Conservation (phyloP, 108 stramenopile species). For the Schizochytrium sp. region DNA sequence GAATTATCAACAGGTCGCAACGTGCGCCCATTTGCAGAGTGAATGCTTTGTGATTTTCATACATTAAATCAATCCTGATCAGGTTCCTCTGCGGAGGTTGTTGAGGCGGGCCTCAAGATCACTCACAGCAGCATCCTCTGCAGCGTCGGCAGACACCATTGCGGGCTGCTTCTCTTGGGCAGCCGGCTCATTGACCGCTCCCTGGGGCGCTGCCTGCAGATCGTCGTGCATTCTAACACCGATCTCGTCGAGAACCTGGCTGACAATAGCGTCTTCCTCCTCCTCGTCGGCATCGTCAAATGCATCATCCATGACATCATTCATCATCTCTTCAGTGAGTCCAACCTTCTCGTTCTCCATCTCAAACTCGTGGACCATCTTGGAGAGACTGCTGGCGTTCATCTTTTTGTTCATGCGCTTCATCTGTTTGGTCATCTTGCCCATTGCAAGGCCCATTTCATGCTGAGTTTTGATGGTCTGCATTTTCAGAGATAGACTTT, state of each 20-base stretch:
- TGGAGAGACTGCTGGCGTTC: slow-evolving; percentile 66
- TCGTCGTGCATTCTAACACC: slow-evolving; percentile 68
- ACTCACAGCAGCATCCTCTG: slow-evolving; percentile 68
- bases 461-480: slow-evolving; percentile 60
- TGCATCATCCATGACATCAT: slow-evolving; percentile 76
- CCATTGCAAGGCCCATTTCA: slow-evolving; percentile 57
- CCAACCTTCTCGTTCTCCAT: slow-evolving; percentile 73
- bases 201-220: slow-evolving; percentile 68
- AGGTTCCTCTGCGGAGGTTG: slow-evolving; percentile 71
- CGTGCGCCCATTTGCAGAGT: no score
- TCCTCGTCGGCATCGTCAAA: slow-evolving; percentile 76
- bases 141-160: slow-evolving; percentile 65
- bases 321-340: slow-evolving; percentile 73
- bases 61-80: neutral
- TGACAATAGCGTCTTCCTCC: slow-evolving; percentile 73
- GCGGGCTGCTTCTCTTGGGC: slow-evolving; percentile 63
- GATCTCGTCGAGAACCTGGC: slow-evolving; percentile 74
- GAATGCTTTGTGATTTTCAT: no score
- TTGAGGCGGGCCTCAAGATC: slow-evolving; percentile 76
- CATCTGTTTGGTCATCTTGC: slow-evolving; percentile 65
- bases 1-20: no score
- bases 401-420: slow-evolving; percentile 71
- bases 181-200: slow-evolving; percentile 61
- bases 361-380: slow-evolving; percentile 71
- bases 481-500: slow-evolving; percentile 57